phyloP scores from a whole-genome alignment of 2,329 filamentous ascomycete species.

The Colletotrichum endophyticum region DNA sequence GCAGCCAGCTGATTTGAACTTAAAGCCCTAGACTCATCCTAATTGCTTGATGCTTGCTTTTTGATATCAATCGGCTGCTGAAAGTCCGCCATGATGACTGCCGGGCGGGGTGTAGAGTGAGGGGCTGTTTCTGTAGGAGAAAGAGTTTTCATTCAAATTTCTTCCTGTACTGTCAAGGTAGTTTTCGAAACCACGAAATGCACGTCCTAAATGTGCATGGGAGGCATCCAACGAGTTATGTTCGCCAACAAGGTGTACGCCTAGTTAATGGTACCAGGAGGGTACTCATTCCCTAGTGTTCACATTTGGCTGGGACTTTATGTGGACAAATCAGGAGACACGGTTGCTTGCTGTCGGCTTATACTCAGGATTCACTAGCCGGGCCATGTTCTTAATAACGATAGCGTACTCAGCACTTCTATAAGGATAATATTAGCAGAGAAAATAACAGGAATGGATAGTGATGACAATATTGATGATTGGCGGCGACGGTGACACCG shows the following conservation, averaged over 20 bases:
- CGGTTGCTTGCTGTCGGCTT: too few species aligned
- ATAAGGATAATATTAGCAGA: too few species aligned
- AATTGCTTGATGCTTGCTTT: not conserved
- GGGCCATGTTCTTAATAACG: too few species aligned
- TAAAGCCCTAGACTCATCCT: not conserved
- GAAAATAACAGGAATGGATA: too few species aligned
- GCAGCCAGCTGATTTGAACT: not conserved
- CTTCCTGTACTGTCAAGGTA: not conserved
- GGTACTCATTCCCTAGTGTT: fast-evolving
- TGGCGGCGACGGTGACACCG: too few species aligned
- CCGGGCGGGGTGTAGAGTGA: not conserved
- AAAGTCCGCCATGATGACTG: not conserved
- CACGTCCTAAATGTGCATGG: not conserved
- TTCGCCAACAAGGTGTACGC: not conserved
- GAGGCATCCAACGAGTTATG: not conserved
- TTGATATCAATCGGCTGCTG: not conserved
- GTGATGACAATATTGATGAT: too few species aligned
- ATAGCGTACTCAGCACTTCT: too few species aligned
- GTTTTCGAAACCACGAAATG: not conserved
- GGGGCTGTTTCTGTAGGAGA: fast-evolving
- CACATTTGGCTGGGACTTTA: not conserved
- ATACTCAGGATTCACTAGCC: too few species aligned
- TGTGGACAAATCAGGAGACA: not conserved
- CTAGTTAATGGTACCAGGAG: not conserved
- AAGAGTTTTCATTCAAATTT: not conserved